These are phyloP conservation scores for Xylaria intraflava DNA, from an alignment of 495 filamentous ascomycete species.

Conservation along the genomic window DNA sequence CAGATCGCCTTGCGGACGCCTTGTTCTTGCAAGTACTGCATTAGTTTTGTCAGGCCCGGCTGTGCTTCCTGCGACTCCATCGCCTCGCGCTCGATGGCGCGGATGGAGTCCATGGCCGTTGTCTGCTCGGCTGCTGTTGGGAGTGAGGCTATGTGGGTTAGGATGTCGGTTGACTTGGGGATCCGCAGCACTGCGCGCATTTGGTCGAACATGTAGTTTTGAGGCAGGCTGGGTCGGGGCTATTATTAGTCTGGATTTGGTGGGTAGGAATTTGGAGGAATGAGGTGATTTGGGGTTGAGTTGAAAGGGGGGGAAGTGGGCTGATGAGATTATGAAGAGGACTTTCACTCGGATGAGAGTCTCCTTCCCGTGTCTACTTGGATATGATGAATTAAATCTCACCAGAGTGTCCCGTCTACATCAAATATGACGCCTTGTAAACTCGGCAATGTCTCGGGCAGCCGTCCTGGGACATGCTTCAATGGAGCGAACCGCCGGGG, in stretches of 20 bases:
- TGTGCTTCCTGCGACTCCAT: slow-evolving; percentile 77
- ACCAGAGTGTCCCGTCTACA: slow-evolving; percentile 93
- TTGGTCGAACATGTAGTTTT: slow-evolving; percentile 87
- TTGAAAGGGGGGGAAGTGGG: background rate
- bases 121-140: slow-evolving; percentile 51
- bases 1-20: slow-evolving; percentile 73
- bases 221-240: slow-evolving; percentile 56
- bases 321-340: background rate
- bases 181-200: slow-evolving; percentile 72
- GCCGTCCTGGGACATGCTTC: slow-evolving; percentile 13
- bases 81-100: slow-evolving; percentile 67
- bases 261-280: background rate
- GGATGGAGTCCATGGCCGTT: slow-evolving; percentile 64
- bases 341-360: background rate
- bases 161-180: slow-evolving; percentile 66
- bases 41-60: slow-evolving; percentile 64
- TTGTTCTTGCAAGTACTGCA: slow-evolving; percentile 68
- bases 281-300: background rate
- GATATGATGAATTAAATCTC: slow-evolving; percentile 27
- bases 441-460: slow-evolving; percentile 39
- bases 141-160: slow-evolving; percentile 75
- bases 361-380: background rate
- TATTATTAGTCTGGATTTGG: slow-evolving; percentile 5
- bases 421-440: slow-evolving; percentile 87
- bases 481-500: slow-evolving; percentile 47